These are phyloP conservation scores for Coemansia sp. DNA, from an alignment of 192 early-diverging fungal genomes.

Conservation along the genomic window DNA sequence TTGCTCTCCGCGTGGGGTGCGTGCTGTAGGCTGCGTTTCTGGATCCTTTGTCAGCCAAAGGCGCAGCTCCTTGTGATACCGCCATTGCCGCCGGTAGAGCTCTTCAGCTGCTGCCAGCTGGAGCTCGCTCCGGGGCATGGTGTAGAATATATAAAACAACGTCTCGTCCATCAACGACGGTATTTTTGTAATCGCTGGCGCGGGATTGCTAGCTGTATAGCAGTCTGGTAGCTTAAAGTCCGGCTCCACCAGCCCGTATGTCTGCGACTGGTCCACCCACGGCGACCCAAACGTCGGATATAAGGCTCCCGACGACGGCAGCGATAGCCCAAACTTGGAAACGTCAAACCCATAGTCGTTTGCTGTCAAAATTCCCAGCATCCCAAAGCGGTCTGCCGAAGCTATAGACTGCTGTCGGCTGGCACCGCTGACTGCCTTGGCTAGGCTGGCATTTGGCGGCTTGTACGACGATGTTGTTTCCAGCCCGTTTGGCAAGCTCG, in stretches of 20 bases:
- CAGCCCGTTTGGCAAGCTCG: conserved; percentile 19
- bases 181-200: conserved; percentile 71
- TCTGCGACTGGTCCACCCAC: conserved; percentile 74
- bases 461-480: conserved; percentile 36
- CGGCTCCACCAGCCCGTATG: conserved; percentile 69
- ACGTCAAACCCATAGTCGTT: conserved; percentile 89
- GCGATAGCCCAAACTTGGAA: conserved; percentile 76
- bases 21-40: conserved; percentile 45
- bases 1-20: conserved; percentile 71
- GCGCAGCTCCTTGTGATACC: conserved; percentile 92
- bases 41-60: conserved; percentile 91
- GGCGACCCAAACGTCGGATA: conserved; percentile 88
- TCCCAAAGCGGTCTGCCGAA: conserved; percentile 65
- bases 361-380: conserved; percentile 85
- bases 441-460: conserved; percentile 26
- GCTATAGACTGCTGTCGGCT: conserved; percentile 20
- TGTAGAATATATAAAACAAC: conserved; percentile 98
- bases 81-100: conserved; percentile 90
- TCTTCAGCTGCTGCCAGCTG: conserved; percentile 95
- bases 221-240: conserved; percentile 82
- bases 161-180: conserved; percentile 80
- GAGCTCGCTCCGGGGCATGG: conserved; percentile 85
- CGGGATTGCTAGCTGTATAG: conserved; percentile 75
- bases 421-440: conserved; percentile 15
- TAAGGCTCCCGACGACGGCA: conserved; percentile 72